Evolutionary conservation across 116 monocot species (phyloP).

Genomic region (Iris pallida): DNA sequence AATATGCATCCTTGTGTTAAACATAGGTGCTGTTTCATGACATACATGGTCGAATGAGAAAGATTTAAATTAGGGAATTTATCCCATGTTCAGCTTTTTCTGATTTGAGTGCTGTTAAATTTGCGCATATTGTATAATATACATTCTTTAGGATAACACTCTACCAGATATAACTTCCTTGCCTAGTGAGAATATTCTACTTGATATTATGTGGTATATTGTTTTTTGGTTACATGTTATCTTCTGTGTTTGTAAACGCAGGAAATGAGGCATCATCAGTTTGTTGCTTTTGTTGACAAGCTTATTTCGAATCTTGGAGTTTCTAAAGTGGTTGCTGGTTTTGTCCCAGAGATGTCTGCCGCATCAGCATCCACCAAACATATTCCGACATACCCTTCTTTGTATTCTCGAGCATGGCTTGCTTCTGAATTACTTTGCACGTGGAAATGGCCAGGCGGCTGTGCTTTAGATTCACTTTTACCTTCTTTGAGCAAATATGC

Average conservation of each 20-base stretch:
- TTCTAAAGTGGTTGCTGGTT: conserved; percentile 32
- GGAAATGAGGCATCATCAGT: conserved; percentile 48
- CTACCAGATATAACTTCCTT: too few relatives aligned
- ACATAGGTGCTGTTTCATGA: too few relatives aligned
- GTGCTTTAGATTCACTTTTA: conserved; percentile 52
- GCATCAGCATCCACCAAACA: conserved; percentile 11
- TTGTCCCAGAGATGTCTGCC: conserved; percentile 9
- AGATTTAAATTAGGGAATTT: too few relatives aligned
- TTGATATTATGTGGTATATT: too few relatives aligned
- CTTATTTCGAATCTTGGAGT: conserved; percentile 62
- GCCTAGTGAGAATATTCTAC: too few relatives aligned
- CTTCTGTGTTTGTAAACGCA: conserved; percentile 24
- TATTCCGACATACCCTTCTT: conserved; percentile 12
- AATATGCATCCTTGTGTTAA: too few relatives aligned
- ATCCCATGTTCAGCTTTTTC: too few relatives aligned
- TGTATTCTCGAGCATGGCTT: conserved; percentile 74
- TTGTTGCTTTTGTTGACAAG: conserved; percentile 71
- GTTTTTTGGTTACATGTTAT: too few relatives aligned
- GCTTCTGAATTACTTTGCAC: conserved; percentile 92
- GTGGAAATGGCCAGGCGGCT: conserved; percentile 75
- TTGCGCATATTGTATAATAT: too few relatives aligned
- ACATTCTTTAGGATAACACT: too few relatives aligned
- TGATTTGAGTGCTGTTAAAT: too few relatives aligned
- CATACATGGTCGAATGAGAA: too few relatives aligned
- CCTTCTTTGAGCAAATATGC: conserved; percentile 52